Evolutionary conservation across 2,329 filamentous ascomycete species (phyloP).

Genomic region (Colletotrichum australisinense): DNA sequence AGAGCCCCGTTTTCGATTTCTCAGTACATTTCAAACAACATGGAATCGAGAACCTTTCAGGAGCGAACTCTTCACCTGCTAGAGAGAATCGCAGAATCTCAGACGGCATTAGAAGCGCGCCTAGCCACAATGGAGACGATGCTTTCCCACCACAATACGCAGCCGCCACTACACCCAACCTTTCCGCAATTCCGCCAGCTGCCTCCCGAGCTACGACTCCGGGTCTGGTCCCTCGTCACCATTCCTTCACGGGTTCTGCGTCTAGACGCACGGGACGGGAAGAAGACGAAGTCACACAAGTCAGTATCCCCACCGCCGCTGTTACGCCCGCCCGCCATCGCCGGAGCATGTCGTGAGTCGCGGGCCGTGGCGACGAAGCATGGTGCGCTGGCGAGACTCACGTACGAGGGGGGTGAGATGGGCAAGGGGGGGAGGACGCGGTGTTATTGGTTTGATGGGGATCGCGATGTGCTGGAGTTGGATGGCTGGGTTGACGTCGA

Average conservation of each 20-base stretch:
- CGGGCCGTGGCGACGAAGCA: constrained; percentile 15
- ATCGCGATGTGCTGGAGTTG: constrained; percentile 24
- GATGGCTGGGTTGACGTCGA: constrained; percentile 24
- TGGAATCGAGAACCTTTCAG: background rate
- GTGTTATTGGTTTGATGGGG: constrained; percentile 22
- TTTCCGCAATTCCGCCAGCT: constrained; percentile 29
- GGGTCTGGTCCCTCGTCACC: constrained; percentile 11
- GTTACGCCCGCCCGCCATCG: constrained; percentile 7
- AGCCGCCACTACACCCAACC: background rate
- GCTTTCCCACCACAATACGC: background rate
- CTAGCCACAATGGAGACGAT: constrained; percentile 22
- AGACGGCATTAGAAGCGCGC: constrained; percentile 9
- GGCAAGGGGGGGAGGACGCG: background rate
- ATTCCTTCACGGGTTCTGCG: constrained; percentile 10
- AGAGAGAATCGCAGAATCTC: constrained; percentile 28
- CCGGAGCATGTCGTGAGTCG: constrained; percentile 20
- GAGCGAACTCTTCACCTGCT: constrained; percentile 17
- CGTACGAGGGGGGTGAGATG: background rate
- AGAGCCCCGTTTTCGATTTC: background rate
- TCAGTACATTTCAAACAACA: background rate
- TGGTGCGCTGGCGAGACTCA: background rate
- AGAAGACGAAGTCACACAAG: background rate
- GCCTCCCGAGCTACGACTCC: constrained; percentile 26
- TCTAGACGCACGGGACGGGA: background rate
- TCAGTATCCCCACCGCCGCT: background rate